Percentiles rank a stretch among this genome's conserved stretches.
Evolutionary conservation across 441 rosid species (phyloP).

Genomic region (Arabidopsis lyrata): DNA sequence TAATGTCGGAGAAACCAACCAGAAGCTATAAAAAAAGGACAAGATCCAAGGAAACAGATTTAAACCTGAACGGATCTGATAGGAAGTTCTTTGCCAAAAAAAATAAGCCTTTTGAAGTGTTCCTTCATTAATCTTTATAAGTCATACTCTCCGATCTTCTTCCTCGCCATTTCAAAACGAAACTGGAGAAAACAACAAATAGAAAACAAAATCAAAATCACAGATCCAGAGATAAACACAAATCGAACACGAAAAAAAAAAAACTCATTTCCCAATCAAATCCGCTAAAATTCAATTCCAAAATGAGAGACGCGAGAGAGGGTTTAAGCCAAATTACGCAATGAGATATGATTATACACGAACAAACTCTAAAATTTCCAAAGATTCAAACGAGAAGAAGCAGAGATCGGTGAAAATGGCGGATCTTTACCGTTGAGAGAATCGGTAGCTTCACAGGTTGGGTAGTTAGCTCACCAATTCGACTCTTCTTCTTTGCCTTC

Average conservation of each 20-base stretch:
- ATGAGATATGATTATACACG: background rate
- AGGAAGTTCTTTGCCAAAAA: constrained; percentile 57
- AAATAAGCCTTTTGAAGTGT: constrained; percentile 71
- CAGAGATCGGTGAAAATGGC: constrained; percentile 3
- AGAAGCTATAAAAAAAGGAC: background rate
- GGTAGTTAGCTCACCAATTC: constrained; percentile 37
- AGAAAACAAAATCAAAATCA: constrained; percentile 1
- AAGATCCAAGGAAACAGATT: constrained; percentile 6
- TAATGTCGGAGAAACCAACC: constrained; percentile 26
- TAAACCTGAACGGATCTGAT: constrained; percentile 68
- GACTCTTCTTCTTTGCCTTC: constrained; percentile 14
- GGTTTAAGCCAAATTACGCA: background rate
- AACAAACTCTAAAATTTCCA: background rate
- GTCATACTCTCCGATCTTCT: constrained; percentile 86
- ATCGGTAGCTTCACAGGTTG: background rate
- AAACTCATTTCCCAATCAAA: background rate
- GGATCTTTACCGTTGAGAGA: constrained; percentile 37
- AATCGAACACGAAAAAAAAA: background rate
- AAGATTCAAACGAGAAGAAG: background rate
- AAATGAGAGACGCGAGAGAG: background rate
- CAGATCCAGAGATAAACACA: constrained; percentile 23
- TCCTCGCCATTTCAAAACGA: constrained; percentile 62
- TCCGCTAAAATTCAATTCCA: background rate
- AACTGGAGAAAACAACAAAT: constrained; percentile 5
- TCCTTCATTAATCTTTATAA: constrained; percentile 74